Evolutionary conservation across 73 alveolate genomes (phyloP).

Genomic region (Tetrahymena elliotti): DNA sequence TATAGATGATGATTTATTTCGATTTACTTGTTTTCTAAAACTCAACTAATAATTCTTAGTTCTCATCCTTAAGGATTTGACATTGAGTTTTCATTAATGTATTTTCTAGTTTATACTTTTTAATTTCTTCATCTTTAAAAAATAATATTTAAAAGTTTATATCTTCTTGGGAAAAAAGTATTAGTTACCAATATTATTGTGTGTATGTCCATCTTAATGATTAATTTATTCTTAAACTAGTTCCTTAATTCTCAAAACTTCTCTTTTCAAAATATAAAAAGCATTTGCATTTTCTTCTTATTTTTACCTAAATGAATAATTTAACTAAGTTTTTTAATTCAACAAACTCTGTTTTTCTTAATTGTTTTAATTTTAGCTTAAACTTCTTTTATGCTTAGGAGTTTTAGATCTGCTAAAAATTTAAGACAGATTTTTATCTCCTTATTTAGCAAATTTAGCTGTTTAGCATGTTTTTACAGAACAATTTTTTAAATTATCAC

Average conservation of each 20-base stretch:
- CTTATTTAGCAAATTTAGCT: not conserved
- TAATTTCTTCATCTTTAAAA: not conserved
- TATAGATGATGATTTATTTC: no score
- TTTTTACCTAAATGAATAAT: not conserved
- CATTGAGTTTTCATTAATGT: not conserved
- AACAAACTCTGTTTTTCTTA: not conserved
- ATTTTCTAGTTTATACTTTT: not conserved
- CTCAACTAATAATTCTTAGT: not conserved
- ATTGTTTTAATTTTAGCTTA: not conserved
- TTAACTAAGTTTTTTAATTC: not conserved
- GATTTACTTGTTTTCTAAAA: not conserved
- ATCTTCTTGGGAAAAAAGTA: not conserved
- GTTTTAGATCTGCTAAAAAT: not conserved
- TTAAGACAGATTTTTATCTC: not conserved
- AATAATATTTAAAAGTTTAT: no score
- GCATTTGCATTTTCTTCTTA: not conserved
- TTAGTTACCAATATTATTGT: not conserved
- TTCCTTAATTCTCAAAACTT: not conserved
- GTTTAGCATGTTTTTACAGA: not conserved
- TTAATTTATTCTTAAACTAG: not conserved
- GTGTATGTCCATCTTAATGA: not conserved
- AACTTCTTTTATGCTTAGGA: not conserved
- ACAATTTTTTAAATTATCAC: not conserved
- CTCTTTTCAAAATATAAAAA: not conserved
- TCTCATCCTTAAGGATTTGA: not conserved